These are phyloP conservation scores for Pythium rhizo-oryzae DNA, from an alignment of 352 stramenopile species.

Conservation along the genomic window DNA sequence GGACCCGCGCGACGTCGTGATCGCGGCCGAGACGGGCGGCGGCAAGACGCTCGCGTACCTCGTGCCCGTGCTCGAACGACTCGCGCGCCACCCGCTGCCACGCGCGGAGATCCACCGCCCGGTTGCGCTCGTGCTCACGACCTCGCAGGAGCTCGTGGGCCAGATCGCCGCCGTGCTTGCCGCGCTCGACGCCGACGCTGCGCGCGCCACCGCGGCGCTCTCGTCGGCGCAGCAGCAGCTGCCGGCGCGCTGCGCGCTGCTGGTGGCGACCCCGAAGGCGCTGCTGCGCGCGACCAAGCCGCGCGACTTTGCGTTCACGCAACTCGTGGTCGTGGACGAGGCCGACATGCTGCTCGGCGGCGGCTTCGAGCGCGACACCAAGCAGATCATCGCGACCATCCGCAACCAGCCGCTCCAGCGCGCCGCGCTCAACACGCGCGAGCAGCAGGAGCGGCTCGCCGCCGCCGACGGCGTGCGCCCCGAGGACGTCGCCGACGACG, in stretches of 20 bases:
- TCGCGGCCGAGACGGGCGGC: constrained; percentile 94
- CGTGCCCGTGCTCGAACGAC: constrained; percentile 87
- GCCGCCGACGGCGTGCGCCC: constrained; percentile 14
- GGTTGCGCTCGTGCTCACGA: constrained; percentile 78
- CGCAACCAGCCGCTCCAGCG: constrained; percentile 70
- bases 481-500: constrained; percentile 31
- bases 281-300: constrained; percentile 67
- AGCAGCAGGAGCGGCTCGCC: constrained; percentile 11
- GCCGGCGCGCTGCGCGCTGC: constrained; percentile 44
- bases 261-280: constrained; percentile 68
- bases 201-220: constrained; percentile 38
- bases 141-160: constrained; percentile 85
- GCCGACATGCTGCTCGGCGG: constrained; percentile 81
- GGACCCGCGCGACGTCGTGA: constrained; percentile 74
- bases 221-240: constrained; percentile 63
- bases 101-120: constrained; percentile 48
- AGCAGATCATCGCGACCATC: constrained; percentile 82
- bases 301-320: constrained; percentile 74
- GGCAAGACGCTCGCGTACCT: constrained; percentile 97
- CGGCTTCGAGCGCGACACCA: constrained; percentile 77
- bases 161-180: constrained; percentile 63
- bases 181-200: constrained; percentile 44
- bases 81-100: constrained; percentile 37
- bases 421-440: constrained; percentile 44
- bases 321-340: constrained; percentile 77